These are phyloP conservation scores for Eutrema heterophyllum DNA, from an alignment of 345 rosid genomes.

Conservation along the genomic window DNA sequence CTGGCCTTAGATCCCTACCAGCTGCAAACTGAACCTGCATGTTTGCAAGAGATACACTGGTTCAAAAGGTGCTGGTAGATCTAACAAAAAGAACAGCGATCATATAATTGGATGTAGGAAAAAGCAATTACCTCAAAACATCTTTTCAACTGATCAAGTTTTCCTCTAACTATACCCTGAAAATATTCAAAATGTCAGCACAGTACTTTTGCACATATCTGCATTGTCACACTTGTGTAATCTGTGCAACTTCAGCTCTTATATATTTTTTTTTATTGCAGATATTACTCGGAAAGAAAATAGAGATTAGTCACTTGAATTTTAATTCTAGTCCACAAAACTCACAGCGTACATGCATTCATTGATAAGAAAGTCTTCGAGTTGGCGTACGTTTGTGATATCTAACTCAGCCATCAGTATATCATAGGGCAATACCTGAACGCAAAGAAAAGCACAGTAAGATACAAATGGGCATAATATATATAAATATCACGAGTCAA, in stretches of 20 bases:
- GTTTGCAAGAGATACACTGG: background rate
- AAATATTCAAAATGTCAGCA: slow-evolving; percentile 1
- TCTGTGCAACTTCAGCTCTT: background rate
- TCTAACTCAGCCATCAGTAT: slow-evolving; percentile 83
- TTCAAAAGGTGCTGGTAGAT: background rate
- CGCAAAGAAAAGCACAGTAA: background rate
- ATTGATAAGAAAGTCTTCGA: slow-evolving; percentile 93
- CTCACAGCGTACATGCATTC: slow-evolving; percentile 94
- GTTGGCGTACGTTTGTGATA: slow-evolving; percentile 82
- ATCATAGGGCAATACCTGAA: slow-evolving; percentile 77
- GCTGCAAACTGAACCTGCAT: slow-evolving; percentile 88
- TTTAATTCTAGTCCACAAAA: slow-evolving; percentile 8
- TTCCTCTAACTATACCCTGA: slow-evolving; percentile 94
- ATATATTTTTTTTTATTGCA: background rate
- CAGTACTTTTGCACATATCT: background rate
- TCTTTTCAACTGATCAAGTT: slow-evolving; percentile 85
- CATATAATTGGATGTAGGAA: background rate
- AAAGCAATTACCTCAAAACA: slow-evolving; percentile 71
- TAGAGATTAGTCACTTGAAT: background rate
- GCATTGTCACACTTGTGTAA: background rate
- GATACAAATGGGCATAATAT: background rate
- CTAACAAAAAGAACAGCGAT: background rate
- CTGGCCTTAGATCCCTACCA: slow-evolving; percentile 92
- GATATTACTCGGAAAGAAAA: background rate
- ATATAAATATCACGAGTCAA: background rate